phyloP scores from a whole-genome alignment of 257 asterid species.

The Ilex aquifolium region DNA sequence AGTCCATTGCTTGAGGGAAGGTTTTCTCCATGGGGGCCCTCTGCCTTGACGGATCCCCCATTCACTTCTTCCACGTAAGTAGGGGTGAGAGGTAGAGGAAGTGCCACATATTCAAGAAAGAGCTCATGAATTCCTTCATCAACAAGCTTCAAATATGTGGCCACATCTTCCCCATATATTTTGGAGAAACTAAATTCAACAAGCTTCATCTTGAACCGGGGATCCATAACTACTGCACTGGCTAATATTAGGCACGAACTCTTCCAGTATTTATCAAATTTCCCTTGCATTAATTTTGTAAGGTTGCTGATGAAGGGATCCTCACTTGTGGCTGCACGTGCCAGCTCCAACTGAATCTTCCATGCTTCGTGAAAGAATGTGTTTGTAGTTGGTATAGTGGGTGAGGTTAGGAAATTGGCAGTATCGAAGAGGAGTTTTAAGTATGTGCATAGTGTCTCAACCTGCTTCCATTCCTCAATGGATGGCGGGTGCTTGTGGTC shows the following conservation, averaged over 20 bases:
- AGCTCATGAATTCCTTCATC: conserved; percentile 90
- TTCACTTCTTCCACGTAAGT: conserved; percentile 50
- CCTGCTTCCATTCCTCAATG: conserved; percentile 64
- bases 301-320: conserved; percentile 55
- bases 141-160: conserved; percentile 50
- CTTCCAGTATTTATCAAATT: conserved; percentile 76
- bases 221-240: conserved; percentile 90
- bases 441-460: conserved; percentile 58
- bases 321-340: conserved; percentile 61
- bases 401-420: conserved; percentile 50
- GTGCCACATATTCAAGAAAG: conserved; percentile 66
- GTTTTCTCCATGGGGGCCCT: conserved; percentile 39
- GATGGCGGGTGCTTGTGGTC: conserved; percentile 66
- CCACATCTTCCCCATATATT: conserved; percentile 68
- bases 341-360: conserved; percentile 87
- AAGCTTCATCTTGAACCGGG: conserved; percentile 89
- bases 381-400: conserved; percentile 63
- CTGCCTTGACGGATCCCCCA: conserved; percentile 32
- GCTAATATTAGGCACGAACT: conserved; percentile 75
- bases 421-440: conserved; percentile 77
- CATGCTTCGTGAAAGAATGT: conserved; percentile 91
- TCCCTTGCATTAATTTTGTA: conserved; percentile 70
- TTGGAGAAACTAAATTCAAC: conserved; percentile 85
- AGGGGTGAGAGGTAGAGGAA: conserved; percentile 56
- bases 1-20: conserved; percentile 32